phyloP scores from a whole-genome alignment of 2,329 filamentous ascomycete genomes.

The Exserohilum turcica region DNA sequence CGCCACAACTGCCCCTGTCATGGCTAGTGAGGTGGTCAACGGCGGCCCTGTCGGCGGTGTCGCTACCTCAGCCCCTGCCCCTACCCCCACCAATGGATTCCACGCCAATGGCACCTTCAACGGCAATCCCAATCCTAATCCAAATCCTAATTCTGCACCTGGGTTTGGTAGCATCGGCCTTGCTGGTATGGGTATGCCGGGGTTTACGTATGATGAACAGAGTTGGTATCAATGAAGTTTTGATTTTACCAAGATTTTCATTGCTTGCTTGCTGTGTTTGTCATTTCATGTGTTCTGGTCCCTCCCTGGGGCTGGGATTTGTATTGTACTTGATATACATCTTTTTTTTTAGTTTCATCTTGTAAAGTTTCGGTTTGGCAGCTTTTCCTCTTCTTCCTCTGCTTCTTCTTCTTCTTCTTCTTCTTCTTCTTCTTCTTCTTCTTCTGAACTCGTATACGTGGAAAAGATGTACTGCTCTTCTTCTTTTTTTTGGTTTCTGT shows the following conservation, averaged over 20 bases:
- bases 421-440: too few relatives aligned
- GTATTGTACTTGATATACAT: too few relatives aligned
- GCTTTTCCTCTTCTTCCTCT: too few relatives aligned
- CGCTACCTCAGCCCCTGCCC: not conserved
- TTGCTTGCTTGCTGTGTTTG: not conserved
- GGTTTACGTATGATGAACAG: conserved; percentile 33
- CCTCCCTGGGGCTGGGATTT: not conserved
- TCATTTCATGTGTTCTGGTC: not conserved
- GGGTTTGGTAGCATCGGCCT: conserved; percentile 10
- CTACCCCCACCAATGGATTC: conserved; percentile 7
- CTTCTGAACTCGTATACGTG: too few relatives aligned
- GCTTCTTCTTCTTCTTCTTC: too few relatives aligned
- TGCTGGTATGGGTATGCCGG: conserved; percentile 22
- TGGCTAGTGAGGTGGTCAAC: conserved; percentile 19
- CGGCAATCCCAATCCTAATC: conserved; percentile 9
- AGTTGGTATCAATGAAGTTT: conserved; percentile 33
- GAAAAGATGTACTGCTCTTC: not conserved
- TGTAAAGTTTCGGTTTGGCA: too few relatives aligned
- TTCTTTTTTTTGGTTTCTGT: not conserved
- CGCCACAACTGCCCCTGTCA: not conserved
- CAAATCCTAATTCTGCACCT: conserved; percentile 3
- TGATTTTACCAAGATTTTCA: not conserved
- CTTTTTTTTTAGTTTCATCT: not conserved
- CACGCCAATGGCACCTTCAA: conserved; percentile 15
- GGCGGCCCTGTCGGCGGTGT: conserved; percentile 22